Evolutionary conservation across 306 rosid species (phyloP), one percentile per base, ranked within the genome.

Genomic region (Inga leiocalycina): DNA sequence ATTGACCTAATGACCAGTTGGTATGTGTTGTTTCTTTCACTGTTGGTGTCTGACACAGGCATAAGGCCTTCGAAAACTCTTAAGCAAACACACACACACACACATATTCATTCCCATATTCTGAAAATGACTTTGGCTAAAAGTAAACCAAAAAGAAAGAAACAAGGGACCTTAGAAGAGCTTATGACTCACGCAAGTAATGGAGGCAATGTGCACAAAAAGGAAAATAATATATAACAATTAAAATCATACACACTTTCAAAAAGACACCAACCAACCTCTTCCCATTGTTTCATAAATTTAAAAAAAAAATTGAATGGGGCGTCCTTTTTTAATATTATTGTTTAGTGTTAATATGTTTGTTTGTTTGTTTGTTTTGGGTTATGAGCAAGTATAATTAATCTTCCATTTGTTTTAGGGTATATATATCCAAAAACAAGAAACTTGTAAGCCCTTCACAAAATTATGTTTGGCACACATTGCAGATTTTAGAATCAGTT

Each of bases 101-200:
- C 30, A 27, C 30, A 54, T 2, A 19, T 20, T 4, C 8, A 52
- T 71, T 51, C 68, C 68, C 77, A 74, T 59, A 78, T 59, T 62
- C 24, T 16, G 22, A 72, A 80, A 81, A 80, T 22, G 75, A 78
- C 79, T 43, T 68, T 46, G 57, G 39, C 59, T 71, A 20, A 69
- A 69, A 69, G 73, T 13, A 35, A 69, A 20, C 41, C 10, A 14
- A 39, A 70, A 43, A 19, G 13, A 76, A 54, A 19, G 20, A 56
- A 37, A 27, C 10, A 62, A 24, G 43, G 7, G 64, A 72, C 83
- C 81, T 84, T 49, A 39, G 74, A 62, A 30, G 81, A 46, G 41
- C 76, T 80, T 75, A 74, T 59, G 48, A 27, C 68, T 61, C 80
- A 74, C 77, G 66, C 54, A 71, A 71, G 77, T 79, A 45, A 72